Conservation (phyloP, 1,284 basidiomycete species). For the Anthracocystis setariae region DNA sequence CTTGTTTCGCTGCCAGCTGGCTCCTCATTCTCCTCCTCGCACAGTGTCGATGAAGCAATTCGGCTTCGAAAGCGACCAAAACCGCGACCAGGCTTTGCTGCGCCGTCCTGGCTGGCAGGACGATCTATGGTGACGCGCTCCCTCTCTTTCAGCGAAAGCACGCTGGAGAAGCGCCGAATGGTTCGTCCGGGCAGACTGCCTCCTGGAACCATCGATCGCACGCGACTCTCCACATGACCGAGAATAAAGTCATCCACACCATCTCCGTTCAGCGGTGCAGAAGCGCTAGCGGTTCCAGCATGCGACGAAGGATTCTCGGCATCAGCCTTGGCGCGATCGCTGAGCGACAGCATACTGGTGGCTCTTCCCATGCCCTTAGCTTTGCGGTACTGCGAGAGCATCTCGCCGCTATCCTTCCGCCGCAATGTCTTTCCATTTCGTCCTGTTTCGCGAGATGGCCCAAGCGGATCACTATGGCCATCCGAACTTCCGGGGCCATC, state of each 20-base stretch:
- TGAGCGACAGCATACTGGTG: slow-evolving; percentile 46
- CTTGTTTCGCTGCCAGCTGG: neutral
- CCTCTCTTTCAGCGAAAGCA: slow-evolving; percentile 29
- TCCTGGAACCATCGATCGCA: slow-evolving; percentile 17
- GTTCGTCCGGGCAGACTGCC: slow-evolving; percentile 23
- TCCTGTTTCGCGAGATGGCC: slow-evolving; percentile 6
- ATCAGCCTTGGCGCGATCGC: slow-evolving; percentile 36
- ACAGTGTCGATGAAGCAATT: slow-evolving; percentile 25
- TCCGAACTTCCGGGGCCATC: slow-evolving; percentile 17
- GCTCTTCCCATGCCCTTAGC: slow-evolving; percentile 44
- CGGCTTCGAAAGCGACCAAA: slow-evolving; percentile 38
- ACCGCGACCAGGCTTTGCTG: slow-evolving; percentile 16
- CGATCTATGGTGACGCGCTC: slow-evolving; percentile 25
- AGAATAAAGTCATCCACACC: slow-evolving; percentile 37
- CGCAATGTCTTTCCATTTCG: slow-evolving; percentile 25
- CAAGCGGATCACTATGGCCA: slow-evolving; percentile 11
- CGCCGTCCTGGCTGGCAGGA: slow-evolving; percentile 25
- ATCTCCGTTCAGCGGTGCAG: slow-evolving; percentile 6
- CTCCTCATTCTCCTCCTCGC: slow-evolving; percentile 26
- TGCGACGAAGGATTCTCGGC: slow-evolving; percentile 15
- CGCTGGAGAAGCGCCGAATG: slow-evolving; percentile 43
- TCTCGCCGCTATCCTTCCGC: slow-evolving; percentile 59
- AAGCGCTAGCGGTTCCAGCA: slow-evolving; percentile 13
- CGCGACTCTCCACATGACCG: slow-evolving; percentile 34
- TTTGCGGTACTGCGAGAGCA: slow-evolving; percentile 63